Percentiles rank a stretch among this genome's conserved stretches.
phyloP scores from a whole-genome alignment of 1,284 basidiomycete genomes.

The Trametes pubescens region DNA sequence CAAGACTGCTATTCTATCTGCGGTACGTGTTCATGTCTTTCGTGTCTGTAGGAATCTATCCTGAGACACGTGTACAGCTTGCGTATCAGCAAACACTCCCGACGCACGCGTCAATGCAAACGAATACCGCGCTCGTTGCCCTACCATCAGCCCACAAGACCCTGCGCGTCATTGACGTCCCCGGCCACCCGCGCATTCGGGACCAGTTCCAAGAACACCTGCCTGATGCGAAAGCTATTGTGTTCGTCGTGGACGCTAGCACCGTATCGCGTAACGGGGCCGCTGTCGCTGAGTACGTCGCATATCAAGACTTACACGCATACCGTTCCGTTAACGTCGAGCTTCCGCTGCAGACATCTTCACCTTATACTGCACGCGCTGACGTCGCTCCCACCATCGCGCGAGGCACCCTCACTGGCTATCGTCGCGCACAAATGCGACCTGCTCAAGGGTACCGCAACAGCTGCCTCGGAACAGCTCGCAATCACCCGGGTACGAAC shows the following conservation, averaged over 20 bases:
- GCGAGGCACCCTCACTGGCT: constrained; percentile 61
- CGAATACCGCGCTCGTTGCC: constrained; percentile 60
- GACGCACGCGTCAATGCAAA: constrained; percentile 79
- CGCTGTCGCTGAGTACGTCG: constrained; percentile 78
- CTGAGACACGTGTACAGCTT: constrained; percentile 51
- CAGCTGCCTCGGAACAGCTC: constrained; percentile 55
- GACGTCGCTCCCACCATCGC: constrained; percentile 76
- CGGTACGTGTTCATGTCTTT: constrained; percentile 46
- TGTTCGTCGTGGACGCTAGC: constrained; percentile 80
- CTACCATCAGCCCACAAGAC: constrained; percentile 50
- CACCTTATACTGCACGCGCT: constrained; percentile 73
- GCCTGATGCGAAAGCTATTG: constrained; percentile 64
- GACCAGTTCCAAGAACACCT: constrained; percentile 74
- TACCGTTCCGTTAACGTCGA: background rate
- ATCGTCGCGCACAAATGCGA: constrained; percentile 82
- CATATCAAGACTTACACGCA: background rate
- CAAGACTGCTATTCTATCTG: constrained; percentile 74
- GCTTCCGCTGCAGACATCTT: constrained; percentile 59
- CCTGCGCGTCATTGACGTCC: constrained; percentile 71
- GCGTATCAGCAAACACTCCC: constrained; percentile 67
- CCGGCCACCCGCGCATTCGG: constrained; percentile 80
- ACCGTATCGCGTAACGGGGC: constrained; percentile 77
- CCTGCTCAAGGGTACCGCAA: constrained; percentile 60
- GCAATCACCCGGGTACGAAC: constrained; percentile 75
- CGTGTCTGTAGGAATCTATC: background rate